Percentiles rank a stretch among this genome's conserved stretches.
phyloP scores from a whole-genome alignment of 2,329 filamentous ascomycete species.

The Fusarium aywerte region DNA sequence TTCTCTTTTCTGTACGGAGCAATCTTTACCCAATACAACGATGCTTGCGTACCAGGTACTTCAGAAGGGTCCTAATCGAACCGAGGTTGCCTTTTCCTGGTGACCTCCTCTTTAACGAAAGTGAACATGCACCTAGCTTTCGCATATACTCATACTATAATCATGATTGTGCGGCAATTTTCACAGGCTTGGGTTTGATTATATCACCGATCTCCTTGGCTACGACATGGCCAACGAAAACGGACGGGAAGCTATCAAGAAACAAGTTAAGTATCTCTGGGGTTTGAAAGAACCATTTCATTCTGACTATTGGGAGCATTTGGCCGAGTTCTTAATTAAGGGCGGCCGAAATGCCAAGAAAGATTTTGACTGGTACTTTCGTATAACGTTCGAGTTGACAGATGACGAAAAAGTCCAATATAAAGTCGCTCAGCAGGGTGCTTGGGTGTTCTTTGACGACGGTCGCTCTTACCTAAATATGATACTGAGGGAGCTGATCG shows the following conservation, averaged over 20 bases:
- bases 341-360: too few species aligned
- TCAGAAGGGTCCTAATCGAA: background rate
- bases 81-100: too few species aligned
- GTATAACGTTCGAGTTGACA: too few species aligned
- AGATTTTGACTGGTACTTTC: too few species aligned
- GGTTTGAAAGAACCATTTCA: background rate
- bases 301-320: too few species aligned
- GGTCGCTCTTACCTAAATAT: background rate
- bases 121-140: background rate
- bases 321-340: too few species aligned
- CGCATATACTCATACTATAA: too few species aligned
- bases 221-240: background rate
- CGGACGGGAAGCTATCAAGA: background rate
- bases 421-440: background rate
- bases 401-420: background rate
- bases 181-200: background rate
- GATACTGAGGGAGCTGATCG: background rate
- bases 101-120: background rate
- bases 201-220: background rate
- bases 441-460: conserved; percentile 6
- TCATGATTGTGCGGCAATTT: background rate
- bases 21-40: conserved; percentile 10
- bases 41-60: conserved; percentile 1
- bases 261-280: background rate
- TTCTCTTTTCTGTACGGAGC: conserved; percentile 23